Evolutionary conservation across 148 eudicot genomes (phyloP), one percentile per base, ranked within the genome.

Genomic region (Persicaria maculosa): DNA sequence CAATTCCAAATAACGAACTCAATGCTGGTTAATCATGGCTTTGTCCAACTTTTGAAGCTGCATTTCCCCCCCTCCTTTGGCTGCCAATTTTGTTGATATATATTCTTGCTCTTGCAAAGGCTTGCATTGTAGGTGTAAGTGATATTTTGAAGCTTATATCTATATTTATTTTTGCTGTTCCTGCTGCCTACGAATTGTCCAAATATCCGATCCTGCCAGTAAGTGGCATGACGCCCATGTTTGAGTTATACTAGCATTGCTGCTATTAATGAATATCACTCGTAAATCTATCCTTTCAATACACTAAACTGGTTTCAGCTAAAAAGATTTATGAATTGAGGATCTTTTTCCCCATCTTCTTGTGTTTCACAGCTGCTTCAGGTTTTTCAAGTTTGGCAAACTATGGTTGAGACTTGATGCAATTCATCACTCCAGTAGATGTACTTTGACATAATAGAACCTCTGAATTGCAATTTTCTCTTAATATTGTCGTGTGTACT

Each of bases 311-410:
- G 5, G 4, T 20, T 22, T 20, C 40, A 59, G 65, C 40, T 4
- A 5, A 7, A 59, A 12, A 31, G 40, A 31, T 31, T 31, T 1
- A 31, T 31, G 65, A 59, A 22, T 59, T 22, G 31, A 25, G 14
- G 25, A 59, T 20, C 25, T 4, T 59, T 22, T 59, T 9, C 65
- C 43, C 4, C 40, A 2, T 31, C 40, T 59, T 59, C 43, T 54
- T 54, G 36, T 59, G 43, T 59, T 59, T 59, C 22, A 62, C 68
- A 36, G 68, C 45, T 62, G 44, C 68, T 62, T n/a, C 1, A 62
- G 3, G 0, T 11, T 31, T 62, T 22, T 3, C 19, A 31, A 4
- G n/a, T 62, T 62, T 4, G 68, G 44, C 16, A 31, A 25, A 22
- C 15, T 6, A 53, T 15, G 11, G 67, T 22, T 61, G 16, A 61